phyloP scores from a whole-genome alignment of 345 rosid species.

The Brassica juncea region DNA sequence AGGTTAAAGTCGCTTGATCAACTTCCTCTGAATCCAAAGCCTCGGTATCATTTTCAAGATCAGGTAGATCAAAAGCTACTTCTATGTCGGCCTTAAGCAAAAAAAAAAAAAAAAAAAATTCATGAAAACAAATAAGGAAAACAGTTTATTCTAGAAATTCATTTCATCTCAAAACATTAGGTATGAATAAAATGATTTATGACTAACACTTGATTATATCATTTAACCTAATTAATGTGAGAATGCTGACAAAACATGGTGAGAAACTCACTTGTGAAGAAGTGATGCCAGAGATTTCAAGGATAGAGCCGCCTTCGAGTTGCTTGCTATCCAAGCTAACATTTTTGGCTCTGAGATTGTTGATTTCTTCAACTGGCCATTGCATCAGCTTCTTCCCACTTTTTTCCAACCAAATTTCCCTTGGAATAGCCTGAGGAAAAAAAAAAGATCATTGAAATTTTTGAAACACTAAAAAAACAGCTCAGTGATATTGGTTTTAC shows the following conservation, averaged over 20 bases:
- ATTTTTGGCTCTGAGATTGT: conserved; percentile 39
- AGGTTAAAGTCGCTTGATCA: background rate
- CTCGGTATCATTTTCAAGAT: background rate
- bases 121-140: background rate
- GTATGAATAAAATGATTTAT: background rate
- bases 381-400: conserved; percentile 61
- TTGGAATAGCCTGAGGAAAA: background rate
- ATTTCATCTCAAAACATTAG: background rate
- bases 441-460: background rate
- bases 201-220: background rate
- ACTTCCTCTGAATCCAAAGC: background rate
- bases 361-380: conserved; percentile 69
- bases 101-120: background rate
- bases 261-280: conserved; percentile 22
- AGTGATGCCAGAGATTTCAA: conserved; percentile 55
- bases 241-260: background rate
- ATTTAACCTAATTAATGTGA: background rate
- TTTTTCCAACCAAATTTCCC: background rate
- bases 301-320: conserved; percentile 37
- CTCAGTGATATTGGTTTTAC: conserved; percentile 28
- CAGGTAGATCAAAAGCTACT: conserved; percentile 1
- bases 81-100: background rate
- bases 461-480: background rate
- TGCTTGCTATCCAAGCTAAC: conserved; percentile 30
- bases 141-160: background rate